Evolutionary conservation across 2,329 filamentous ascomycete species (phyloP).

Genomic region (Colletotrichum eleusines): DNA sequence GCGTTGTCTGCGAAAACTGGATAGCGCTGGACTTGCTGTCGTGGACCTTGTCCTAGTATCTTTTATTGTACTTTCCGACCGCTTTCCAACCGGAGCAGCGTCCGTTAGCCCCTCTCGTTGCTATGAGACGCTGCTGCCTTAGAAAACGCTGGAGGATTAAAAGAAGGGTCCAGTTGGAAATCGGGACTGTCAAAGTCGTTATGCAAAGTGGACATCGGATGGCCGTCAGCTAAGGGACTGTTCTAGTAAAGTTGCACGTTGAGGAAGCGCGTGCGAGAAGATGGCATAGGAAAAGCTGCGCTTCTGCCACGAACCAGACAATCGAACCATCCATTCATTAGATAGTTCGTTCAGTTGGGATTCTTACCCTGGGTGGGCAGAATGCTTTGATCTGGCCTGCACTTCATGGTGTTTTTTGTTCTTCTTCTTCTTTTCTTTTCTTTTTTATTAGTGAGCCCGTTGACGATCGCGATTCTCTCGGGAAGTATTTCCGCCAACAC

Average conservation of each 20-base stretch:
- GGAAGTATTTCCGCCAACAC: slow-evolving; percentile 4
- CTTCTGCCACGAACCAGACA: no score
- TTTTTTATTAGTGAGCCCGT: background rate
- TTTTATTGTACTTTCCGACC: background rate
- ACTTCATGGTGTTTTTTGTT: background rate
- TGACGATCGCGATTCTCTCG: slow-evolving; percentile 1
- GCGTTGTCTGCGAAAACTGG: slow-evolving; percentile 23
- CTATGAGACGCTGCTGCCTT: slow-evolving; percentile 18
- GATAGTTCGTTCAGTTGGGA: background rate
- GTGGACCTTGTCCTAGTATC: slow-evolving; percentile 1
- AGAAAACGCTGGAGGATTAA: background rate
- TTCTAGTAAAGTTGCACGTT: background rate
- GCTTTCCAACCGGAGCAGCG: slow-evolving; percentile 30
- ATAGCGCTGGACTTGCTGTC: background rate
- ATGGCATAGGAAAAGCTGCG: no score
- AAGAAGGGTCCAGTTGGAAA: background rate
- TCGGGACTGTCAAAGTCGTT: background rate
- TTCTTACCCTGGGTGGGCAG: background rate
- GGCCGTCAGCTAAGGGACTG: background rate
- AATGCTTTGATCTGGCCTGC: background rate
- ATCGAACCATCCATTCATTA: no score
- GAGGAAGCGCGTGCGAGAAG: no score
- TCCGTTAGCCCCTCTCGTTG: slow-evolving; percentile 31
- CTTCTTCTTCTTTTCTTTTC: no score
- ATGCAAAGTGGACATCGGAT: background rate